Percentiles rank a stretch among this genome's conserved stretches.
phyloP scores from a whole-genome alignment of 2,329 filamentous ascomycete genomes.

The Clonostachys byssicola region DNA sequence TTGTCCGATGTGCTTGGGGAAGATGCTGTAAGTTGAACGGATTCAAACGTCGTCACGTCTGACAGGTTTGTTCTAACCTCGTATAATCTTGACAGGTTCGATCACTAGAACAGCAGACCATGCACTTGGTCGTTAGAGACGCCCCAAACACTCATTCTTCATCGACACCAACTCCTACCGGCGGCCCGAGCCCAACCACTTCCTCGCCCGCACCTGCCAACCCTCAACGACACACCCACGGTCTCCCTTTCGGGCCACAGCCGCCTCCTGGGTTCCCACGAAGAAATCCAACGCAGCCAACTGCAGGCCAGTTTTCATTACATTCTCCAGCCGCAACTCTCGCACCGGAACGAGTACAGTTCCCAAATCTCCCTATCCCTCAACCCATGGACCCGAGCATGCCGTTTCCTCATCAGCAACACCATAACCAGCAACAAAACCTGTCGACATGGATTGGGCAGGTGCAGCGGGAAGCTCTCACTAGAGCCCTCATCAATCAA shows the following conservation, averaged over 20 bases:
- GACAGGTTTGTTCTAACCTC: conserved; percentile 10
- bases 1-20: conserved; percentile 53
- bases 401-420: conserved; percentile 9
- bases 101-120: conserved; percentile 40
- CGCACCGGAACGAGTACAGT: neutral
- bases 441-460: conserved; percentile 40
- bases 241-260: conserved; percentile 15
- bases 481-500: conserved; percentile 33
- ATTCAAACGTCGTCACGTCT: neutral
- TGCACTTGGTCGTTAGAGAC: conserved; percentile 49
- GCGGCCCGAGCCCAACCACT: conserved; percentile 17
- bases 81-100: conserved; percentile 26
- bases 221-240: no score
- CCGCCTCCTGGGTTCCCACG: conserved; percentile 17
- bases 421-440: conserved; percentile 29
- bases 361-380: conserved; percentile 2
- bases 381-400: conserved; percentile 3
- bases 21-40: conserved; percentile 36
- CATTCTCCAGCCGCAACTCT: conserved; percentile 7
- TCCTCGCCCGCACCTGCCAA: conserved; percentile 3
- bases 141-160: conserved; percentile 17
- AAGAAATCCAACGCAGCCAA: conserved; percentile 18
- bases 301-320: conserved; percentile 17
- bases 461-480: conserved; percentile 40
- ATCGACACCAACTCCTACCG: conserved; percentile 11